Percentiles rank a stretch among this genome's conserved stretches.
Evolutionary conservation across 192 early-diverging fungal species (phyloP).

Genomic region (Geranomyces michiganensis): DNA sequence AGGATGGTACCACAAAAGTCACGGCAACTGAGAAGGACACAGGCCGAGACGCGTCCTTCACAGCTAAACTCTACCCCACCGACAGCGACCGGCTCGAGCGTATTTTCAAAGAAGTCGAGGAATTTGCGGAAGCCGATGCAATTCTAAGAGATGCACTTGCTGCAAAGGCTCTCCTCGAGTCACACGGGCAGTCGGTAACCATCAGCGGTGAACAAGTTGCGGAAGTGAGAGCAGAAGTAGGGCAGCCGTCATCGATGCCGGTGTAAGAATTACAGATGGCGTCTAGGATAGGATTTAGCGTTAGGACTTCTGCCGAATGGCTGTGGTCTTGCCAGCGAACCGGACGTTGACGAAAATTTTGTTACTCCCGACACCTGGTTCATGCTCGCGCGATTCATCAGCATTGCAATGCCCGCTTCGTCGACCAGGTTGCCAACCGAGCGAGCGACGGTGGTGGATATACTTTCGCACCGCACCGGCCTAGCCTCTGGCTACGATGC

Average conservation of each 20-base stretch:
- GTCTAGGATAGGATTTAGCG: too few relatives aligned
- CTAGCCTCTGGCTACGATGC: neutral
- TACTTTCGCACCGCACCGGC: slow-evolving; percentile 12
- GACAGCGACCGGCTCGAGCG: slow-evolving; percentile 89
- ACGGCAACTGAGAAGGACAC: slow-evolving; percentile 90
- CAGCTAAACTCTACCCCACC: slow-evolving; percentile 88
- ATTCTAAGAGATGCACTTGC: slow-evolving; percentile 72
- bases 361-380: neutral
- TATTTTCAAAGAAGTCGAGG: slow-evolving; percentile 89
- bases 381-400: neutral
- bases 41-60: slow-evolving; percentile 87
- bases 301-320: slow-evolving; percentile 3
- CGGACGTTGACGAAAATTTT: too few relatives aligned
- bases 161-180: slow-evolving; percentile 83
- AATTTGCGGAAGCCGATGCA: slow-evolving; percentile 91
- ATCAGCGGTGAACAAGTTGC: too few relatives aligned
- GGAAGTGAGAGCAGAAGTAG: too few relatives aligned
- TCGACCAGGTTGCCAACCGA: slow-evolving; percentile 6
- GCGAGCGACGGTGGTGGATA: slow-evolving; percentile 1
- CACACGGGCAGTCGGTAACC: slow-evolving; percentile 17
- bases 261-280: too few relatives aligned
- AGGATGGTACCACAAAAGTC: slow-evolving; percentile 91
- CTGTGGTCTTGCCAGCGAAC: neutral
- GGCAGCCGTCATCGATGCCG: too few relatives aligned
- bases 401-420: slow-evolving; percentile 4